phyloP scores from a whole-genome alignment of 805 yeast genomes.

The Metschnikowia lunata region DNA sequence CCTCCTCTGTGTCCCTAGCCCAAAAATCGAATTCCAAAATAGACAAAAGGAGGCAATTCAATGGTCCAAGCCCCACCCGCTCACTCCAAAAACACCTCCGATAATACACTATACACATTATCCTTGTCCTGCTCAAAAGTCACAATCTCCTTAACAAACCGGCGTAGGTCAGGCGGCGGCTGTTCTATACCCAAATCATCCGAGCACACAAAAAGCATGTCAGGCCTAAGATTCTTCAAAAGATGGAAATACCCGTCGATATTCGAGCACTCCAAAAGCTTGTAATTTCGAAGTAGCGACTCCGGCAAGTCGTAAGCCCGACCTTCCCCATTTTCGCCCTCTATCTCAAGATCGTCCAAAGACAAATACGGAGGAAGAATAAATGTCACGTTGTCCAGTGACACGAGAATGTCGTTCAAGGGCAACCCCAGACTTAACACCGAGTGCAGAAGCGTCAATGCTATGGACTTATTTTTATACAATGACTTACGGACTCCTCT shows the following conservation, averaged over 20 bases:
- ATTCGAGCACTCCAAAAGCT: constrained; percentile 36
- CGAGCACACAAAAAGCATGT: constrained; percentile 36
- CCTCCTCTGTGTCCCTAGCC: too few relatives aligned
- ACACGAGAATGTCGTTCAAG: constrained; percentile 34
- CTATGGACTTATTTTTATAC: constrained; percentile 33
- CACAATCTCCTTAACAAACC: constrained; percentile 36
- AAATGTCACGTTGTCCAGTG: constrained; percentile 38
- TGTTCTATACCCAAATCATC: constrained; percentile 38
- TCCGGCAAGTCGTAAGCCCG: constrained; percentile 18
- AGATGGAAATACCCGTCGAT: constrained; percentile 38
- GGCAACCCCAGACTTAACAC: constrained; percentile 36
- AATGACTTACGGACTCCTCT: not conserved
- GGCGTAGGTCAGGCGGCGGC: constrained; percentile 32
- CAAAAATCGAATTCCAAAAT: too few relatives aligned
- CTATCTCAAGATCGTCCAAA: constrained; percentile 33
- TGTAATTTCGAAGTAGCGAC: constrained; percentile 30
- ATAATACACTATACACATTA: constrained; percentile 19
- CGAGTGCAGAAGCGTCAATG: constrained; percentile 39
- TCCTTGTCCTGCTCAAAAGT: constrained; percentile 23
- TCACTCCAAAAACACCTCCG: constrained; percentile 18
- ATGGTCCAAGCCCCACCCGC: too few relatives aligned
- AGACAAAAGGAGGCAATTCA: too few relatives aligned
- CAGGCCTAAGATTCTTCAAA: constrained; percentile 39
- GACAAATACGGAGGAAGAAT: constrained; percentile 42
- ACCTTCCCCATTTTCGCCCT: not conserved